Conservation (phyloP, 2,329 filamentous ascomycete species). For the Alternaria hordeiaustralica region DNA sequence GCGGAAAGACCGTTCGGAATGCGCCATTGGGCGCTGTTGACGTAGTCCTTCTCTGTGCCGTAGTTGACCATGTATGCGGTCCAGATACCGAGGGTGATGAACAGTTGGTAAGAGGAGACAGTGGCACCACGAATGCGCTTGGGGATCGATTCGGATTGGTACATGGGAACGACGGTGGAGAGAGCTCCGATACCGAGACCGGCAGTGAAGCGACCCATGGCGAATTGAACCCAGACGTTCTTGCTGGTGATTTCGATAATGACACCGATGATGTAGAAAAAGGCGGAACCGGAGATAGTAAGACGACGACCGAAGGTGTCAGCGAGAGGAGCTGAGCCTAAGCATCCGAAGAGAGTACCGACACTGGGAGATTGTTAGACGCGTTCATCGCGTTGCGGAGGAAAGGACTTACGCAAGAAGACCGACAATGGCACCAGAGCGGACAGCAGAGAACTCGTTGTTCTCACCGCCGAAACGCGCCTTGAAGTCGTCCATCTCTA, state of each 20-base stretch:
- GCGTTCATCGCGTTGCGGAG: neutral
- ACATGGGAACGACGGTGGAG: conserved; percentile 65
- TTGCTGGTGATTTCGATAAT: conserved; percentile 69
- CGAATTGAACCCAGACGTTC: conserved; percentile 67
- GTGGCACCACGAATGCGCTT: conserved; percentile 69
- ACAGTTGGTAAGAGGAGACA: conserved; percentile 69
- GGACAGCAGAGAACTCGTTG: conserved; percentile 40
- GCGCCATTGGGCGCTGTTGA: conserved; percentile 65
- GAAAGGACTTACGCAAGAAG: conserved; percentile 37
- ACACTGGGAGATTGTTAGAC: conserved; percentile 47
- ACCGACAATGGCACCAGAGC: conserved; percentile 46
- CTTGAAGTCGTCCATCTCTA: conserved; percentile 45
- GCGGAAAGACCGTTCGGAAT: conserved; percentile 68
- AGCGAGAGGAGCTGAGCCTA: conserved; percentile 64
- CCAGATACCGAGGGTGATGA: conserved; percentile 72
- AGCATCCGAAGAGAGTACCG: conserved; percentile 76
- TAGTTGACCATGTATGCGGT: conserved; percentile 62
- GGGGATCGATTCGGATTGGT: conserved; percentile 71
- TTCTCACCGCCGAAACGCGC: conserved; percentile 42
- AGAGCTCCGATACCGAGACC: conserved; percentile 70
- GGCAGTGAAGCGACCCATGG: conserved; percentile 66
- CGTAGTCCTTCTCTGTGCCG: conserved; percentile 60
- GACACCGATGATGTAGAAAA: conserved; percentile 70
- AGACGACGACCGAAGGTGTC: conserved; percentile 67
- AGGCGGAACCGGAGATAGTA: conserved; percentile 66